Conservation (phyloP, 805 yeast genomes). For the Cyberlindnera euphorbiae region DNA sequence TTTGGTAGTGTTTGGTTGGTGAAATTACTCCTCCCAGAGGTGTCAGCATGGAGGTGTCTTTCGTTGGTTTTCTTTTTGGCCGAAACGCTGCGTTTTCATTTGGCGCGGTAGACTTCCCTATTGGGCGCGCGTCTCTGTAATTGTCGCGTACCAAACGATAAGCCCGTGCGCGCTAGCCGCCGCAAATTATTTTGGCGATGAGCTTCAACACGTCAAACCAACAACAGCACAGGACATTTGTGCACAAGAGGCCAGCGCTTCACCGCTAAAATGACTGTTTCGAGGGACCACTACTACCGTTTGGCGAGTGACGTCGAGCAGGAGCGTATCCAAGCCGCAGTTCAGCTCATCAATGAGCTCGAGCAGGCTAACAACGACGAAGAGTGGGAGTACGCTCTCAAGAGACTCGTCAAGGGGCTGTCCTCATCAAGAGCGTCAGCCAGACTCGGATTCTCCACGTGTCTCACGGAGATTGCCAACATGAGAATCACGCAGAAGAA, state of each 20-base stretch:
- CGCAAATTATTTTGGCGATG: conserved; percentile 7
- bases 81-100: conserved; percentile 4
- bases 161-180: neutral
- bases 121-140: conserved; percentile 3
- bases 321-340: conserved; percentile 72
- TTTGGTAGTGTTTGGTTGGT: conserved; percentile 12
- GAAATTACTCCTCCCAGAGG: neutral
- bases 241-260: neutral
- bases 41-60: neutral
- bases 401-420: conserved; percentile 75
- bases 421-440: conserved; percentile 81
- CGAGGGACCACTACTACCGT: conserved; percentile 71
- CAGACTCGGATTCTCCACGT: conserved; percentile 83
- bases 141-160: neutral
- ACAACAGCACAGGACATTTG: too few species aligned
- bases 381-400: conserved; percentile 81
- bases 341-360: conserved; percentile 58
- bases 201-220: conserved; percentile 1
- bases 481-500: conserved; percentile 28
- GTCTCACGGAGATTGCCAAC: conserved; percentile 64
- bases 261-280: conserved; percentile 38
- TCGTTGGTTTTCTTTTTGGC: conserved; percentile 4
- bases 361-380: conserved; percentile 33
- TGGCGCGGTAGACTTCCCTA: conserved; percentile 19
- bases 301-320: conserved; percentile 71